These are phyloP conservation scores for Pholiota conissans DNA, from an alignment of 768 basidiomycete genomes.

Conservation along the genomic window DNA sequence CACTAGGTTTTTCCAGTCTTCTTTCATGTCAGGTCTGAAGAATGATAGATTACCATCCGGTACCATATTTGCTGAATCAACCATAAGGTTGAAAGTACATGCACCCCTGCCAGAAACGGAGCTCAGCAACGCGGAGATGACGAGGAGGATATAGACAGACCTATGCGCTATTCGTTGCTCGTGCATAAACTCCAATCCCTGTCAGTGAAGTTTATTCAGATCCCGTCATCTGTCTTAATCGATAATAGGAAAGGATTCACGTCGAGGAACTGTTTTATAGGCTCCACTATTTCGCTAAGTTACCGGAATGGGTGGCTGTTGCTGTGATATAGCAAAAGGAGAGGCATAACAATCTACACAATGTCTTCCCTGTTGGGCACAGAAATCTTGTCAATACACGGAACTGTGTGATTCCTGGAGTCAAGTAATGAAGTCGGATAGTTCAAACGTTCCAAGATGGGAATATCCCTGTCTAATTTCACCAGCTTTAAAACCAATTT, in stretches of 20 bases:
- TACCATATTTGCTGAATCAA: slow-evolving; percentile 12
- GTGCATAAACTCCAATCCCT: slow-evolving; percentile 13
- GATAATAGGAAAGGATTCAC: neutral
- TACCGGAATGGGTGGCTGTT: neutral
- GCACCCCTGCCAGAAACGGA: slow-evolving; percentile 7
- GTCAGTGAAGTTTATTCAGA: too few species aligned
- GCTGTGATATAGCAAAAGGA: neutral
- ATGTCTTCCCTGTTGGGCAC: neutral
- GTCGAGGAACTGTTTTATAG: neutral
- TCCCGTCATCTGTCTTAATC: too few species aligned
- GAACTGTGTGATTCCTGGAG: slow-evolving; percentile 3
- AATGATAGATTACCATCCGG: slow-evolving; percentile 9
- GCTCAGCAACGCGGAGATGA: too few species aligned
- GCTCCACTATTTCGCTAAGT: neutral
- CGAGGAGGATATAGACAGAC: neutral
- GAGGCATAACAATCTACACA: slow-evolving; percentile 1
- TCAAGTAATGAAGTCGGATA: neutral
- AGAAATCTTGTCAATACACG: neutral
- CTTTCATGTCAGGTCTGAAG: neutral
- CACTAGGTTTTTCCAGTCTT: neutral
- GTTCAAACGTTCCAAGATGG: slow-evolving; percentile 1
- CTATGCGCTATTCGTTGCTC: slow-evolving; percentile 7
- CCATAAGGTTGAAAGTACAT: slow-evolving; percentile 13
- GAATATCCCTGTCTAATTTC: neutral
- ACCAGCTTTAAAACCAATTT: slow-evolving; percentile 5